Conservation (phyloP, 768 basidiomycete genomes). For the Suillus fuscotomentosus region DNA sequence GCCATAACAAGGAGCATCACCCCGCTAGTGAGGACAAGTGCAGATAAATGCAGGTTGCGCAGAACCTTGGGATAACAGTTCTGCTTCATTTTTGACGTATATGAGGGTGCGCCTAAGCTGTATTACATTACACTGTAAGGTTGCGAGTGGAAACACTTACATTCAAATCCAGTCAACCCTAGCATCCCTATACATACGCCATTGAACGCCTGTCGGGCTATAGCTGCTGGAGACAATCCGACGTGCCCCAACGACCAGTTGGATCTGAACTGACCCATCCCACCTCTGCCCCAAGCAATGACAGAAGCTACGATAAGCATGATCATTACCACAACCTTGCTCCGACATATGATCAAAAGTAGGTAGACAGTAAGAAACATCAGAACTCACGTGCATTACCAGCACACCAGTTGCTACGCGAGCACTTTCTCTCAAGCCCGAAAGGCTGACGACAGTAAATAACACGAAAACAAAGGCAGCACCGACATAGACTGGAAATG, state of each 20-base stretch:
- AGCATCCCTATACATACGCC: conserved; percentile 73
- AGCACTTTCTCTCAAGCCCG: conserved; percentile 62
- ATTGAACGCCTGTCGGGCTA: conserved; percentile 53
- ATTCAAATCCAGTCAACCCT: conserved; percentile 72
- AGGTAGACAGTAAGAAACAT: background rate
- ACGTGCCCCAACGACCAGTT: conserved; percentile 52
- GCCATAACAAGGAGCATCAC: conserved; percentile 63
- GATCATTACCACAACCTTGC: conserved; percentile 54
- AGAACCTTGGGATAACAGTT: conserved; percentile 58
- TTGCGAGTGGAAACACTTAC: conserved; percentile 27
- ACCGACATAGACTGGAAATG: conserved; percentile 53
- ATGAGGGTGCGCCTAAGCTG: conserved; percentile 57
- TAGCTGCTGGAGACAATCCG: conserved; percentile 25
- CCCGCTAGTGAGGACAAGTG: conserved; percentile 51
- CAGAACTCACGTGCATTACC: conserved; percentile 51
- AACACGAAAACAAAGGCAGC: conserved; percentile 52
- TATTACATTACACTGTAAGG: background rate
- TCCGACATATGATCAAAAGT: background rate
- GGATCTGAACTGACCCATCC: conserved; percentile 43
- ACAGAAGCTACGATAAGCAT: conserved; percentile 48
- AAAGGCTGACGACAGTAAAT: conserved; percentile 54
- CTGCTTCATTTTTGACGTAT: conserved; percentile 58
- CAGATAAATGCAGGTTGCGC: conserved; percentile 62
- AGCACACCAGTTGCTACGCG: conserved; percentile 57
- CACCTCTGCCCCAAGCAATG: conserved; percentile 51